Percentiles rank a stretch among this genome's conserved stretches.
phyloP scores from a whole-genome alignment of 768 basidiomycete species.

The Dacryopinax primogenitus region DNA sequence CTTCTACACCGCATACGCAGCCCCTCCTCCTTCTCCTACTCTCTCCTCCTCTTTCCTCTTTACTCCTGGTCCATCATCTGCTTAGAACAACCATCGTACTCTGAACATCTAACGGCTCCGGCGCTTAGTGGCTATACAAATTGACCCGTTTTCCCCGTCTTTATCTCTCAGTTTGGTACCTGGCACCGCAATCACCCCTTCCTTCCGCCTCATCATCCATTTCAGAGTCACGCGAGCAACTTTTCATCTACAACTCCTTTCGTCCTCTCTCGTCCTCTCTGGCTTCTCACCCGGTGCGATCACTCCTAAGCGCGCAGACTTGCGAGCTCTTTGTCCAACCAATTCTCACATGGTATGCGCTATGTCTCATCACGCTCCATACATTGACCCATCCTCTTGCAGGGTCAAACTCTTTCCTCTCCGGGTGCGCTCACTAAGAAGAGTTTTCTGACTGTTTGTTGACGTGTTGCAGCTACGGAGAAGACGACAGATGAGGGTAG shows the following conservation, averaged over 20 bases:
- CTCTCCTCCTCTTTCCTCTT: background rate
- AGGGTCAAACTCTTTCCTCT: conserved; percentile 80
- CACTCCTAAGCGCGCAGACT: no score
- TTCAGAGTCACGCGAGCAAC: conserved; percentile 3
- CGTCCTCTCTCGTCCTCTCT: background rate
- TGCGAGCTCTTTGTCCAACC: background rate
- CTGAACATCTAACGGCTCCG: background rate
- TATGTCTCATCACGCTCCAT: background rate
- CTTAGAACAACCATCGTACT: background rate
- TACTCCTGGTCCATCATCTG: background rate
- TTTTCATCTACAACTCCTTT: background rate
- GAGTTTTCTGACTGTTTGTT: conserved; percentile 15
- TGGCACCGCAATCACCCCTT: background rate
- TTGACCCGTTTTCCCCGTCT: background rate
- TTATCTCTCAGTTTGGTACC: background rate
- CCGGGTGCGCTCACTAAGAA: conserved; percentile 34
- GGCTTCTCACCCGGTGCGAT: background rate
- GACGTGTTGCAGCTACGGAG: conserved; percentile 45
- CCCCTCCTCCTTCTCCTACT: background rate
- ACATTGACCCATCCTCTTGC: background rate
- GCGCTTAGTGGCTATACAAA: background rate
- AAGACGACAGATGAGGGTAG: conserved; percentile 66
- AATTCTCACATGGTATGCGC: background rate
- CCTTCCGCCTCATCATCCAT: background rate
- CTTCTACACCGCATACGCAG: background rate